Base-by-base conservation (phyloP, 2,329 filamentous ascomycete species). In the Aspergillus clavatus region DNA sequence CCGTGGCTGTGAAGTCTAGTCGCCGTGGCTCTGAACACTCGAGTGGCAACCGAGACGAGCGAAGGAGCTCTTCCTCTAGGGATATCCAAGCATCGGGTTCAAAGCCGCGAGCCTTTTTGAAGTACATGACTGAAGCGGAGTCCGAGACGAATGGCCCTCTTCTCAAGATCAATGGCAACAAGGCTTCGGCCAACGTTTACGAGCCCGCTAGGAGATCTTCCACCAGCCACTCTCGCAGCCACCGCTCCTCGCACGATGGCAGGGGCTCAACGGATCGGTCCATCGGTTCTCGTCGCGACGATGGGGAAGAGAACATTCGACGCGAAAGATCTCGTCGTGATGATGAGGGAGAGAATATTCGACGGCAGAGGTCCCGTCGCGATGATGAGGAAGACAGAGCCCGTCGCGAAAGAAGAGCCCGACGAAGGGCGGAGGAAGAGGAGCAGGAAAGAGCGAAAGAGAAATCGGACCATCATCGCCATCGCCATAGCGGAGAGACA, bases 111-210 rank as follows among this genome's bases (percentile, higher is more conserved):
- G 58, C 59, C 29, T 65, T 65, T 48, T 47, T 67, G 27, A 59
- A 62, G 22, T 70, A 65, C 43, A 65, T 71, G 56, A 63, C 61
- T 12, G 62, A 61, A 12, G 71, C 66, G n/a, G 60, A 69, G 33
- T 70, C 68, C 4, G 64, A 71, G 40, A 68, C 63, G 14, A 62
- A 65, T 23, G 62, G 60, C 1, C 68, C 63, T n/a, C 55, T 70
- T 12, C 56, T 72, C 27, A 65, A 60, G 41, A 51, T 72, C 14
- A 70, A 70, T 43, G 57, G 59, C 33, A 46, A 52, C 42, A 66
- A 65, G 45, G 62, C 59, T 31, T 53, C 59, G 21, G 59, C 55
- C 23, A 61, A 60, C 22, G 57, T 59, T 31, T 47, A 55, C 28
- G 62, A 65, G n/a, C 59, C 48, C 29, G 59, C 51, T 18, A 62